Evolutionary conservation across 139 green algal species (phyloP).

Genomic region (Chlorella sp.): DNA sequence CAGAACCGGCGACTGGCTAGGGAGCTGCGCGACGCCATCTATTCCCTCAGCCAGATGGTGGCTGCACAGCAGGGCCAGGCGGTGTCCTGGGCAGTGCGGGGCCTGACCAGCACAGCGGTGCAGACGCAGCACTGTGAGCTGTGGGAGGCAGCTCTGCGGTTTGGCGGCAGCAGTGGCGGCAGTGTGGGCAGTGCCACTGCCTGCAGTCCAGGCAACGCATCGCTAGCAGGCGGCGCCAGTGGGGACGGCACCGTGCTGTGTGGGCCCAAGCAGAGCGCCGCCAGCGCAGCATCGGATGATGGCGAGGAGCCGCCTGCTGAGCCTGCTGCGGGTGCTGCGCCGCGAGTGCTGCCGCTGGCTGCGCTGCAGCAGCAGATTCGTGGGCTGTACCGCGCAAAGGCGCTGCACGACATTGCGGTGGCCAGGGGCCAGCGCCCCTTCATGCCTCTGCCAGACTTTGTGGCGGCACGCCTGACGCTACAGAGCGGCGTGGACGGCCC

Average conservation of each 20-base stretch:
- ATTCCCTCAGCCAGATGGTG: neutral
- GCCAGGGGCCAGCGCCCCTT: slow-evolving; percentile 11
- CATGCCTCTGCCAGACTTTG: slow-evolving; percentile 6
- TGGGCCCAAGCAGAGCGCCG: too few relatives aligned
- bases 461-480: neutral
- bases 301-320: neutral
- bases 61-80: neutral
- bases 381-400: slow-evolving; percentile 6
- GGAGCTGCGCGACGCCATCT: slow-evolving; percentile 17
- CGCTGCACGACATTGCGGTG: slow-evolving; percentile 15
- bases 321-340: neutral
- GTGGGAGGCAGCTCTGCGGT: neutral
- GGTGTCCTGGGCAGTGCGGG: slow-evolving; percentile 1
- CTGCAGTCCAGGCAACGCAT: neutral
- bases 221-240: neutral
- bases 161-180: neutral
- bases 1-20: neutral
- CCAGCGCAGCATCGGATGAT: neutral
- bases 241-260: neutral
- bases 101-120: neutral
- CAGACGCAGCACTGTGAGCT: slow-evolving; percentile 34
- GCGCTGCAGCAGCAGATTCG: slow-evolving; percentile 12
- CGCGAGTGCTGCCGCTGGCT: neutral
- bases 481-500: neutral
- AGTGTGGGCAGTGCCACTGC: neutral